These are phyloP conservation scores for Achaetomium macrosporum DNA, from an alignment of 2,329 filamentous ascomycete species.

Conservation along the genomic window DNA sequence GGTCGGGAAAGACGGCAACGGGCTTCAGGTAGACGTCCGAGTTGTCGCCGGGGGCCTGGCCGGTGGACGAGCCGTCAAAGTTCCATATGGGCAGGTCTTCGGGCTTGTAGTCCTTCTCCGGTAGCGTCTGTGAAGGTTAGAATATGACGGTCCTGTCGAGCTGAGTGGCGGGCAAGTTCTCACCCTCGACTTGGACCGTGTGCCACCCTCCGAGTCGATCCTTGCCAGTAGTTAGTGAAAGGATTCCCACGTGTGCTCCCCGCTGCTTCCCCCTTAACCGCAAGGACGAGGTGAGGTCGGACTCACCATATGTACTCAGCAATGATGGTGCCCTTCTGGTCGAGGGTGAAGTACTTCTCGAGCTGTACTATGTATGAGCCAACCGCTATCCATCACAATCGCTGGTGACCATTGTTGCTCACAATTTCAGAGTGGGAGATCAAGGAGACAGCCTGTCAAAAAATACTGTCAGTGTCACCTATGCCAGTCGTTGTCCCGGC, in stretches of 20 bases:
- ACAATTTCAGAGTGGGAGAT: conserved; percentile 12
- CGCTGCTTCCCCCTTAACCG: no score
- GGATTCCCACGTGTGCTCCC: neutral
- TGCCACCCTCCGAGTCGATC: conserved; percentile 77
- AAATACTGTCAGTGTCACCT: neutral
- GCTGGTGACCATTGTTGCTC: neutral
- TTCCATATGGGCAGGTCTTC: conserved; percentile 44
- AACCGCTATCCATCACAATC: neutral
- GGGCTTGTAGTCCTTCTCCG: conserved; percentile 44
- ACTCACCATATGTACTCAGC: conserved; percentile 81
- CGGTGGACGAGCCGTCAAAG: conserved; percentile 71
- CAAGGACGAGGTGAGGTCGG: neutral
- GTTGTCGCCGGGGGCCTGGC: conserved; percentile 89
- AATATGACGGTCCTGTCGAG: conserved; percentile 12
- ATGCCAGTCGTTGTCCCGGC: neutral
- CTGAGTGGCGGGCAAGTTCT: conserved; percentile 35
- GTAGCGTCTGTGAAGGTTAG: conserved; percentile 39
- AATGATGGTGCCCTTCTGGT: conserved; percentile 83
- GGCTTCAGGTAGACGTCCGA: conserved; percentile 89
- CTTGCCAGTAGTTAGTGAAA: conserved; percentile 3
- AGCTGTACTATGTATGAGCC: conserved; percentile 49
- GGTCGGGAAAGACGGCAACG: conserved; percentile 75
- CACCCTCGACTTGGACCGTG: conserved; percentile 95
- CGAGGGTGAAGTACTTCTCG: conserved; percentile 84
- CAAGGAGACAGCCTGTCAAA: conserved; percentile 1